These are phyloP conservation scores for Elaeis oleifera DNA, from an alignment of 202 grass and related monocot genomes.

Conservation along the genomic window DNA sequence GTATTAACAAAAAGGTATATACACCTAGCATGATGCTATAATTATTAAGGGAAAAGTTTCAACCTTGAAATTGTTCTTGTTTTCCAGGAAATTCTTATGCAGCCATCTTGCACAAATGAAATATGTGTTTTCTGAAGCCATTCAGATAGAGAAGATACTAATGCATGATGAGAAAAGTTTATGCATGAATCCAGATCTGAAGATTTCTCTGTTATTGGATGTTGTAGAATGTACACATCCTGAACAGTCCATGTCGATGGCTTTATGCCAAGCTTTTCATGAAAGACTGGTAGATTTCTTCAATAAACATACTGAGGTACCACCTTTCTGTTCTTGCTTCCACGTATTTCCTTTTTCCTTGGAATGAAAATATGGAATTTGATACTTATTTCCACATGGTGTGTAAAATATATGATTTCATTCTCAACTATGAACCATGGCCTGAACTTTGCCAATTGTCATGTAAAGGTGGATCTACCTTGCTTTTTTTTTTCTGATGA, in stretches of 20 bases:
- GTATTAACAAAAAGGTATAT: constrained; percentile 75
- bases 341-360: no score
- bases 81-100: constrained; percentile 53
- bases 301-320: constrained; percentile 59
- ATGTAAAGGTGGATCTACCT: no score
- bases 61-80: constrained; percentile 17
- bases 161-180: constrained; percentile 64
- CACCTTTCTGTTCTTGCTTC: no score
- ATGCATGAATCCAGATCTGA: constrained; percentile 83
- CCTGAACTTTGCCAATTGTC: no score
- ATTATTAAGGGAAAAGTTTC: constrained; percentile 7
- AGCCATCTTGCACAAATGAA: constrained; percentile 84
- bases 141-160: constrained; percentile 74
- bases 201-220: constrained; percentile 59
- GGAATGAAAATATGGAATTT: no score
- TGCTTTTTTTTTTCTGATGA: no score
- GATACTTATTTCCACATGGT: no score
- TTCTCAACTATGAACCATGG: no score
- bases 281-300: constrained; percentile 63
- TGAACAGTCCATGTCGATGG: constrained; percentile 47
- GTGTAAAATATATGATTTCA: no score
- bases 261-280: constrained; percentile 63
- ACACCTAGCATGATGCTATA: neutral
- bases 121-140: constrained; percentile 75
- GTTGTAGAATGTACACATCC: constrained; percentile 31